A percentile compares a stretch with the other conserved stretches of the same genome.
These are phyloP conservation scores for Hypoxylon perforatum DNA, from an alignment of 495 filamentous ascomycete species.

Conservation along the genomic window DNA sequence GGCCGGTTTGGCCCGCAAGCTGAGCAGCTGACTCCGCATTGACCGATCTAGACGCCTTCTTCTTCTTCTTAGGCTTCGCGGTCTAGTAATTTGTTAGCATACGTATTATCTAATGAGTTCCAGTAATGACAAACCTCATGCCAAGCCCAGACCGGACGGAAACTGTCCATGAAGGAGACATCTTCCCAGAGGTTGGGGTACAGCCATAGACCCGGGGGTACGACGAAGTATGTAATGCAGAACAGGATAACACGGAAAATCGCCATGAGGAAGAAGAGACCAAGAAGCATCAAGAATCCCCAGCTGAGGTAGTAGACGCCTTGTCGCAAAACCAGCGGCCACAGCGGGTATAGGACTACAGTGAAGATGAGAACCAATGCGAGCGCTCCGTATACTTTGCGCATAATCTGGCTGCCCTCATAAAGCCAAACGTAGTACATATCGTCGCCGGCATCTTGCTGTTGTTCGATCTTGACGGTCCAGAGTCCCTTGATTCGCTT, in stretches of 20 bases:
- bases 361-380: slow-evolving; percentile 84
- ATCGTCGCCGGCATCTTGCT: slow-evolving; percentile 90
- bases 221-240: slow-evolving; percentile 85
- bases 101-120: slow-evolving; percentile 22
- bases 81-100: slow-evolving; percentile 49
- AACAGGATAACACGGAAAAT: slow-evolving; percentile 98
- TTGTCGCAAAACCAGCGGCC: slow-evolving; percentile 89
- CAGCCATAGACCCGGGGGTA: slow-evolving; percentile 91
- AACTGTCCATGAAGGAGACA: slow-evolving; percentile 97
- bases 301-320: slow-evolving; percentile 99
- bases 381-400: slow-evolving; percentile 87
- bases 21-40: slow-evolving; percentile 54
- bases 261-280: slow-evolving; percentile 96
- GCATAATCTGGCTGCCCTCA: slow-evolving; percentile 92
- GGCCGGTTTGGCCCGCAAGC: slow-evolving; percentile 60
- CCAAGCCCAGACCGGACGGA: slow-evolving; percentile 97
- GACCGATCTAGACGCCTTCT: slow-evolving; percentile 59
- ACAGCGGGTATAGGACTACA: slow-evolving; percentile 94
- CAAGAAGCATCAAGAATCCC: slow-evolving; percentile 90
- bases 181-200: slow-evolving; percentile 99
- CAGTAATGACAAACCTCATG: slow-evolving; percentile 78
- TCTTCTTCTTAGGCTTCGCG: slow-evolving; percentile 73
- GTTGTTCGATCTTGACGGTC: slow-evolving; percentile 96
- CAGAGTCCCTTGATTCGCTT: slow-evolving; percentile 96
- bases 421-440: slow-evolving; percentile 98